Percentiles rank a stretch among this genome's conserved stretches.
These are phyloP conservation scores for Naegleria gruberi DNA, from an alignment of 208 protist genomes.

Conservation along the genomic window DNA sequence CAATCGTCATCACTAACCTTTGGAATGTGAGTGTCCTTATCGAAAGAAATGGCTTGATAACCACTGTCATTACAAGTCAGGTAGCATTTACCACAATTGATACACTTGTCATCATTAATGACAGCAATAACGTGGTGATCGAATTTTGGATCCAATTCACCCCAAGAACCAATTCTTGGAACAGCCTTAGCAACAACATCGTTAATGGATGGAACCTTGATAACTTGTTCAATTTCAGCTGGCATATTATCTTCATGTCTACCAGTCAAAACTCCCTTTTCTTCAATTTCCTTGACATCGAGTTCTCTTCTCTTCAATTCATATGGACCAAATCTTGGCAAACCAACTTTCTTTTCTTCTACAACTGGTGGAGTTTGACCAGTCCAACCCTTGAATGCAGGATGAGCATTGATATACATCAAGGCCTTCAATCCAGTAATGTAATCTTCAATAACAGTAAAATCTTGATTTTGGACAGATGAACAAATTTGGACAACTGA, in stretches of 20 bases:
- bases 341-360: not conserved
- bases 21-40: conserved; percentile 55
- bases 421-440: conserved; percentile 57
- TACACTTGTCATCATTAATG: conserved; percentile 66
- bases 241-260: not conserved
- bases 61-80: conserved; percentile 59
- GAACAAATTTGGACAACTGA: conserved; percentile 64
- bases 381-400: conserved; percentile 48
- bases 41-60: conserved; percentile 62
- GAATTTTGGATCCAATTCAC: conserved; percentile 47
- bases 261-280: not conserved
- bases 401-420: conserved; percentile 52
- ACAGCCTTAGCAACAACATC: conserved; percentile 48
- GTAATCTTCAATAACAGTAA: conserved; percentile 66
- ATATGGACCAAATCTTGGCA: conserved; percentile 10
- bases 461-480: conserved; percentile 70
- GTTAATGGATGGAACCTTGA: conserved; percentile 29
- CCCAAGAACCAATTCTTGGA: conserved; percentile 46
- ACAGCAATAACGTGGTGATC: conserved; percentile 52
- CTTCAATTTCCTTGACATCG: not conserved
- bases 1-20: conserved; percentile 50
- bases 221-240: not conserved
- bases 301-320: conserved; percentile 9
- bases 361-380: conserved; percentile 44
- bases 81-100: conserved; percentile 75